Evolutionary conservation across 805 yeast species (phyloP), one percentile per base, ranked within the genome.

Genomic region (Wickerhamomyces chambardii): DNA sequence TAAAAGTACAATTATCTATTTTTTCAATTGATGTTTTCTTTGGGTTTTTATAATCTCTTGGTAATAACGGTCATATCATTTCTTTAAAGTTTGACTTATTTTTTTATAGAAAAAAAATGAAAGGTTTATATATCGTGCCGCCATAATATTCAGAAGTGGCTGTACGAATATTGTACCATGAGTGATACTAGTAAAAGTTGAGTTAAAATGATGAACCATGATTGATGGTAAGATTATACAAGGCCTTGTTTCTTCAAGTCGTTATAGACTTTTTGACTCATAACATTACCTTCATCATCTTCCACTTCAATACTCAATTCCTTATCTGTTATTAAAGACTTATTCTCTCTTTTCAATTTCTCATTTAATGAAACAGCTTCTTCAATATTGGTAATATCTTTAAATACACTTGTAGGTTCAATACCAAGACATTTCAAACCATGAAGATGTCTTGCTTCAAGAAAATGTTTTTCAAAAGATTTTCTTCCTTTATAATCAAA

Each of bases 211-310:
- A n/a, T n/a, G n/a, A n/a, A n/a, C n/a, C n/a, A n/a, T n/a, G n/a
- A n/a, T n/a, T n/a, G n/a, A n/a, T n/a, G n/a, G n/a, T n/a, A n/a
- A n/a, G n/a, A n/a, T n/a, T 59, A 87, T 22, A 86, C 46, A 33
- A 90, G 63, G 0, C 97, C 97, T 59, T 90, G 97, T 45, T 75
- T 80, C 58, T 85, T 84, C 53, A 90, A 65, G 45, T 92, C 97
- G 15, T 78, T 68, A 56, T 84, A 90, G 30, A 85, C 89, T 45
- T 75, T 74, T 46, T 78, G 80, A 25, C 82, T 73, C 94, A 90
- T 82, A 14, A 85, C 95, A 51, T 92, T 90, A 10, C 97, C 98
- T 15, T 85, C 87, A 1, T 75, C 81, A 51, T 92, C 97, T 54
- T 90, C 97, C 26, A 89, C 83, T 55, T 92, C 95, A 11, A 80